Evolutionary conservation across 805 yeast genomes (phyloP), one percentile per base, ranked within the genome.

Genomic region (Saccharomycopsis malanga): DNA sequence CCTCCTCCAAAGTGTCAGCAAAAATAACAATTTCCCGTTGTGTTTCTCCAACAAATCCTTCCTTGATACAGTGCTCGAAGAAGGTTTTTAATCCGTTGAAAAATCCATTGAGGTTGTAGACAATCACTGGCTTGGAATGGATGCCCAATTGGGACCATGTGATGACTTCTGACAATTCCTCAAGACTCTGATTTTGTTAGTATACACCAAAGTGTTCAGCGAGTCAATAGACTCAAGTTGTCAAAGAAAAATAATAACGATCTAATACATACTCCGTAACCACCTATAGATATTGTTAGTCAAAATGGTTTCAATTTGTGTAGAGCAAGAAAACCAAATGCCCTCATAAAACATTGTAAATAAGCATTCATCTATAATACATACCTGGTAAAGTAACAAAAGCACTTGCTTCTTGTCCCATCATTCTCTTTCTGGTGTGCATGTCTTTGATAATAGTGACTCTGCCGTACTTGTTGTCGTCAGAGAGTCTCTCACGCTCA

Each of bases 311-410:
- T n/a, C n/a, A n/a, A n/a, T n/a, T n/a, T n/a, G n/a, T n/a, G n/a
- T n/a, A n/a, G n/a, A n/a, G n/a, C n/a, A n/a, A n/a, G n/a, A n/a
- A n/a, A n/a, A n/a, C n/a, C n/a, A n/a, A n/a, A n/a, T n/a, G n/a
- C n/a, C n/a, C n/a, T n/a, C n/a, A n/a, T n/a, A n/a, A n/a, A n/a
- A n/a, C n/a, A n/a, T n/a, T n/a, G n/a, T n/a, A n/a, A n/a, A n/a
- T n/a, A n/a, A n/a, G n/a, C n/a, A n/a, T n/a, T n/a, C n/a, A n/a
- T n/a, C n/a, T n/a, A n/a, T n/a, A 96, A 61, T 79, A 87, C 2
- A 96, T 96, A 53, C 96, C 96, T 12, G 96, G 95, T 67, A 87
- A 72, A 0, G 95, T 95, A 39, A 87, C 76, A 63, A 87, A 87
- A 0, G 91, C 94, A 55, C 79, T 79, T n/a, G 91, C 81, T 62